Conservation (phyloP, 2,329 filamentous ascomycete species). For the Akanthomyces muscarius region DNA sequence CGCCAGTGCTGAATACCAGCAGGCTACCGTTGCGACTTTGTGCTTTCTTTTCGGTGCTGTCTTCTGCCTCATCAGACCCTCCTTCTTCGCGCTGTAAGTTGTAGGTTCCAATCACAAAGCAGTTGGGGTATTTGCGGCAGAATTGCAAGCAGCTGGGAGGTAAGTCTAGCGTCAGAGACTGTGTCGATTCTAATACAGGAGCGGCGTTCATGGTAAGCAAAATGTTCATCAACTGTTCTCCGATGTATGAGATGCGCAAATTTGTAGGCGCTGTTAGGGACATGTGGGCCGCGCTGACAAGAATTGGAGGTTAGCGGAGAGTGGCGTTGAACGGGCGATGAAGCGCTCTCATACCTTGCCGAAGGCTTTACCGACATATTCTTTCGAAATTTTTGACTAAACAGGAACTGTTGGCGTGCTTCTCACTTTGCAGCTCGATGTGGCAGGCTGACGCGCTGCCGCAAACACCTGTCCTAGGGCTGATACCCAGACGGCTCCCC, state of each 20-base stretch:
- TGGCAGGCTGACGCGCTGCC: not conserved
- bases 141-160: conserved; percentile 79
- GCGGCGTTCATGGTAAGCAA: not conserved
- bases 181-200: not conserved
- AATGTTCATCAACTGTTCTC: not conserved
- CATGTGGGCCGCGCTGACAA: not conserved
- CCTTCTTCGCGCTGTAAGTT: conserved; percentile 55
- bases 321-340: not conserved
- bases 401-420: not conserved
- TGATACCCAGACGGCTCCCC: not conserved
- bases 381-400: too few species aligned
- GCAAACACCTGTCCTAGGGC: not conserved
- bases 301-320: not conserved
- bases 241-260: not conserved
- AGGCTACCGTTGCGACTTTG: conserved; percentile 72
- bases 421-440: not conserved
- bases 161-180: conserved; percentile 50
- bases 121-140: conserved; percentile 55
- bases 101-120: conserved; percentile 83
- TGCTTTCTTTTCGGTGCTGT: conserved; percentile 31
- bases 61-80: conserved; percentile 22
- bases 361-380: not conserved
- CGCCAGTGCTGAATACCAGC: conserved; percentile 55
- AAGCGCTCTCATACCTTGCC: not conserved
- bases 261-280: not conserved